Conservation (phyloP, 768 basidiomycete species). For the Podaxis carcinomalis region DNA sequence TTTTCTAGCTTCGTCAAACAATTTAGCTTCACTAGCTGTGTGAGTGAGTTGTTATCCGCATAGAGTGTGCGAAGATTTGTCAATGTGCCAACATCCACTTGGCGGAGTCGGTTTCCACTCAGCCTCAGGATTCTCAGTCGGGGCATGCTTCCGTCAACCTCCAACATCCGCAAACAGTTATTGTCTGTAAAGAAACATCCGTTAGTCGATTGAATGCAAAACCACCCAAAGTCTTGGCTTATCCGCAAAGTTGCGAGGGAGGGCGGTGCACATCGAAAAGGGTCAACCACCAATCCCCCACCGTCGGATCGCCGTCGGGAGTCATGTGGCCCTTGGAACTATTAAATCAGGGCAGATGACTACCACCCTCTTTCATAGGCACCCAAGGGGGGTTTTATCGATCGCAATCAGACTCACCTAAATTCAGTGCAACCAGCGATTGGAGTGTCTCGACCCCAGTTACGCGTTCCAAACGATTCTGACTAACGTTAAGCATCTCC, state of each 20-base stretch:
- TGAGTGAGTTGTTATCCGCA: slow-evolving; percentile 78
- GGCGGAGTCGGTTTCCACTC: slow-evolving; percentile 74
- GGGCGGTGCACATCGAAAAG: neutral
- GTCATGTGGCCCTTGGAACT: slow-evolving; percentile 1
- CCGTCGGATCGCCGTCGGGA: neutral
- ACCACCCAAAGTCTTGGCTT: neutral
- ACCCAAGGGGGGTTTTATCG: neutral
- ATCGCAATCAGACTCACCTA: slow-evolving; percentile 57
- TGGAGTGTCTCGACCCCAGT: slow-evolving; percentile 57
- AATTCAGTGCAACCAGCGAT: slow-evolving; percentile 68
- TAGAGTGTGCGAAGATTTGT: slow-evolving; percentile 84
- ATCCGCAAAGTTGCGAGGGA: neutral
- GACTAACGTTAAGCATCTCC: slow-evolving; percentile 79
- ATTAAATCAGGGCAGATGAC: neutral
- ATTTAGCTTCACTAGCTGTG: slow-evolving; percentile 45
- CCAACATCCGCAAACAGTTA: slow-evolving; percentile 60
- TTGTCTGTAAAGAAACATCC: slow-evolving; percentile 46
- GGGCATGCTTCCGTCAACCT: slow-evolving; percentile 50
- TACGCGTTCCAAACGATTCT: slow-evolving; percentile 63
- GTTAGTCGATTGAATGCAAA: slow-evolving; percentile 10
- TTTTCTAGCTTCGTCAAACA: slow-evolving; percentile 77
- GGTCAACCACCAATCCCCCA: neutral
- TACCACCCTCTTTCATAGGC: neutral
- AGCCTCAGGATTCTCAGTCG: slow-evolving; percentile 80
- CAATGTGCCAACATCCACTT: slow-evolving; percentile 60